A percentile compares a stretch with the other conserved stretches of the same genome.
Conservation (phyloP, 768 basidiomycete genomes). For the Termitomyces sp. region DNA sequence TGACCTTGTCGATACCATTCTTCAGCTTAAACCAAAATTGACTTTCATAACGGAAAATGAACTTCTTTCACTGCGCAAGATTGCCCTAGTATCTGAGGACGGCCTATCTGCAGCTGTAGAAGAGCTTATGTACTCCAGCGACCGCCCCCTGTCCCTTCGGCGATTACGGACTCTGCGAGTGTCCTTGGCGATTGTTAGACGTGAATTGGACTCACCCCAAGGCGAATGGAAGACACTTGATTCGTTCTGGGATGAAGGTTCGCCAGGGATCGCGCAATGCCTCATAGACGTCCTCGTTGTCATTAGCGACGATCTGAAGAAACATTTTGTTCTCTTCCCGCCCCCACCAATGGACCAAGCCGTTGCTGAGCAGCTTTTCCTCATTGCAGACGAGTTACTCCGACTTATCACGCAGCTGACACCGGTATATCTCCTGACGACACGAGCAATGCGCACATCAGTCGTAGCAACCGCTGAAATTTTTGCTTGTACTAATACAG, state of each 20-base stretch:
- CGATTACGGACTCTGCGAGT: constrained; percentile 59
- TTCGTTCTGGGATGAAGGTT: constrained; percentile 55
- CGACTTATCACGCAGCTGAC: constrained; percentile 43
- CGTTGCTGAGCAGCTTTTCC: constrained; percentile 51
- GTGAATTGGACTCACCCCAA: constrained; percentile 45
- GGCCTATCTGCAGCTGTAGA: constrained; percentile 61
- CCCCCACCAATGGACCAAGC: constrained; percentile 33
- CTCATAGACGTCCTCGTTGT: constrained; percentile 48
- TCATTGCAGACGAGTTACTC: constrained; percentile 48
- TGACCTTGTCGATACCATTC: constrained; percentile 54
- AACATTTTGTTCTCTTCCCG: constrained; percentile 41
- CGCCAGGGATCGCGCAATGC: constrained; percentile 51
- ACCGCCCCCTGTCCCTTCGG: constrained; percentile 46
- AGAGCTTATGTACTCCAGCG: constrained; percentile 46
- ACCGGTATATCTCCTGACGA: constrained; percentile 43
- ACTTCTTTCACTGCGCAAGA: constrained; percentile 49
- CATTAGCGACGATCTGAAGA: constrained; percentile 48
- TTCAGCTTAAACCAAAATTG: constrained; percentile 54
- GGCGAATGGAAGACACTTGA: constrained; percentile 54
- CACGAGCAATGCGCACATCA: constrained; percentile 42
- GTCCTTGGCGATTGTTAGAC: constrained; percentile 51
- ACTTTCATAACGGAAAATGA: constrained; percentile 60
- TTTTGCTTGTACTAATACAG: constrained; percentile 48
- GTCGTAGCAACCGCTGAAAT: constrained; percentile 44
- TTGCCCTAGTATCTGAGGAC: constrained; percentile 65